These are phyloP conservation scores for Lagenaria siceraria DNA, from an alignment of 306 rosid species.

Conservation along the genomic window DNA sequence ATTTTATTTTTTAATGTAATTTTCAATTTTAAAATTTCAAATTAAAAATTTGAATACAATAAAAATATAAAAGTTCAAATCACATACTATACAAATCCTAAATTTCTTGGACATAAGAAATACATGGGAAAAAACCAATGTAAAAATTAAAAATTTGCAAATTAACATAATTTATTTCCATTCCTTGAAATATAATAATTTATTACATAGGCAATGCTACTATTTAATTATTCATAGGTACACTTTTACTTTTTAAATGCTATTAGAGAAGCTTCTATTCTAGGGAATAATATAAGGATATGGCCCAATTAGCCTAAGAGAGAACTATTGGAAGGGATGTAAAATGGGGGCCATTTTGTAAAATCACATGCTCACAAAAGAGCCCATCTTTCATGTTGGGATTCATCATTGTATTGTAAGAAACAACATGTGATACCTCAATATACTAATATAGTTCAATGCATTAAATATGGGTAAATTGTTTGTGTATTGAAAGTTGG, in stretches of 20 bases:
- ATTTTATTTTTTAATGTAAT: no score
- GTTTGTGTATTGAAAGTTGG: no score
- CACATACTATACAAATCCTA: no score
- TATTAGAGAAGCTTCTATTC: neutral
- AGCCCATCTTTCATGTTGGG: neutral
- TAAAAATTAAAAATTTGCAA: neutral
- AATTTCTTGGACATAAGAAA: no score
- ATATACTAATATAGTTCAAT: no score
- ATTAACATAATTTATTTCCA: neutral
- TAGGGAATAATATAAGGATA: neutral
- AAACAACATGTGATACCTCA: neutral
- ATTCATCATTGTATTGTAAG: neutral
- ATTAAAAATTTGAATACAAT: no score
- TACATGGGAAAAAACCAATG: neutral
- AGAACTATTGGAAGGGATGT: neutral
- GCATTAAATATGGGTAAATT: neutral
- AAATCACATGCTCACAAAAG: neutral
- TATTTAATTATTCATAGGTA: neutral
- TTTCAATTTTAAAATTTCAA: no score
- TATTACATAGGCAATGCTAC: neutral
- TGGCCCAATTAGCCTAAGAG: neutral
- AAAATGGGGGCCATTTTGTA: neutral
- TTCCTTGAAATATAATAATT: neutral
- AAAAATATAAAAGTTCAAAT: no score
- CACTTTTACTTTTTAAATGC: neutral